These are phyloP conservation scores for Conticribra weissflogii DNA, from an alignment of 108 stramenopile species.

Conservation along the genomic window DNA sequence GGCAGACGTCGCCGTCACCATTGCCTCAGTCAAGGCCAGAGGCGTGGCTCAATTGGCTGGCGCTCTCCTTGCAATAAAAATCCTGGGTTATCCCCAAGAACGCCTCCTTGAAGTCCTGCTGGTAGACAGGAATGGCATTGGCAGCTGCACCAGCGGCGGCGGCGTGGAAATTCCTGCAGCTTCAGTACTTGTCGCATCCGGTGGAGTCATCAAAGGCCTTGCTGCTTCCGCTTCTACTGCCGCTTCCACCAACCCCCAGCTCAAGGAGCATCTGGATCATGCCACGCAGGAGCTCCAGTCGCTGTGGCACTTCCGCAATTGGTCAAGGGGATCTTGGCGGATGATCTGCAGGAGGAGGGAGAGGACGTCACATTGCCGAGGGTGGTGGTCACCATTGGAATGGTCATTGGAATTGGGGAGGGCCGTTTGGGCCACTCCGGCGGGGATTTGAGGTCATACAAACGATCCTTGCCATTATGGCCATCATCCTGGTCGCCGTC, in stretches of 20 bases:
- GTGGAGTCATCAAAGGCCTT: slow-evolving; percentile 41
- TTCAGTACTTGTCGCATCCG: background rate
- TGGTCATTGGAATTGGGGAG: no score
- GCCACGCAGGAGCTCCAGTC: slow-evolving; percentile 14
- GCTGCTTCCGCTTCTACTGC: no score
- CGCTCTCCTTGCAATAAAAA: slow-evolving; percentile 89
- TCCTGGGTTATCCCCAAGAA: slow-evolving; percentile 91
- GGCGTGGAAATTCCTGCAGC: no score
- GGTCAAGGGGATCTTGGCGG: slow-evolving; percentile 35
- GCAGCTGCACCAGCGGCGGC: background rate
- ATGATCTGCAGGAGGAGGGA: slow-evolving; percentile 23
- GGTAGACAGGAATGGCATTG: slow-evolving; percentile 70
- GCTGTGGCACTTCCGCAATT: slow-evolving; percentile 38
- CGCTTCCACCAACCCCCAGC: slow-evolving; percentile 67
- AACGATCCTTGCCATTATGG: slow-evolving; percentile 24
- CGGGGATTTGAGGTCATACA: background rate
- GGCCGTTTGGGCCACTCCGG: background rate
- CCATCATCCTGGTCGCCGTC: slow-evolving; percentile 40
- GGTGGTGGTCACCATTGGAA: no score
- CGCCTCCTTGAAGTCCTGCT: slow-evolving; percentile 89
- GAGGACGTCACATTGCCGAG: slow-evolving; percentile 44
- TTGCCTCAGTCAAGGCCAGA: background rate
- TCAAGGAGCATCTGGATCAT: slow-evolving; percentile 83
- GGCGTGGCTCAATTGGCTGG: slow-evolving; percentile 54
- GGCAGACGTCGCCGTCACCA: slow-evolving; percentile 17